Evolutionary conservation across 2,329 filamentous ascomycete species (phyloP), one percentile per base, ranked within the genome.

Genomic region (Penicillium psychrosexuale): DNA sequence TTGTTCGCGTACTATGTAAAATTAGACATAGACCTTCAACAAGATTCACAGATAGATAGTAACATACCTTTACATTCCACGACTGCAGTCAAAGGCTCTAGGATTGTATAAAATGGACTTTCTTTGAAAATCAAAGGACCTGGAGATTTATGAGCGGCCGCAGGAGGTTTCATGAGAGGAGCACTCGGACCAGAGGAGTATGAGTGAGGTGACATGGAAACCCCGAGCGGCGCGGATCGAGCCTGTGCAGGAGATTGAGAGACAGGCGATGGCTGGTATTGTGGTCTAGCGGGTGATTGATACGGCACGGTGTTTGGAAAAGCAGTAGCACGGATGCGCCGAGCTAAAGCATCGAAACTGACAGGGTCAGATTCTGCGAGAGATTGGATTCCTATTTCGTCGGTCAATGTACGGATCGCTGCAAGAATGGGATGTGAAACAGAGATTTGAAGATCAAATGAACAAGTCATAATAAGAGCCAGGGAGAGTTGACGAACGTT

Each of bases 41-140:
- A 24, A 13, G 15, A 8, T 34, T 12, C 24, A 24, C 24, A 6
- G 11, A 8, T 31, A 5, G 6, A 37, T 28, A 28, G 9, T 13
- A 11, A 51, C 83, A 69, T 80, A 92, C 92, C 82, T 71, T 93
- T 89, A 60, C 91, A 89, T 52, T 84, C 82, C 39, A 84, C 80
- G 17, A 87, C 77, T 8, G 80, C 76, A 5, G 89, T 84, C 6
- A 97, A 73, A 28, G 84, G 80, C 51, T 84, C 78, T 43, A 86
- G 70, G 31, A 93, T 79, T 11, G 83, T 83, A 68, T 93, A 97
- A 72, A 97, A 99, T 0, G 94, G 93, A 66, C 91, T 96, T 4
- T 84, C 72, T 66, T 90, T 93, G 76, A 89, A 89, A 46, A 73
- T 75, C 45, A 83, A 71, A 44, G 71, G 73, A 52, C 72, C 78